Evolutionary conservation across 1,284 basidiomycete genomes (phyloP).

Genomic region (Apiotrichum gracile): DNA sequence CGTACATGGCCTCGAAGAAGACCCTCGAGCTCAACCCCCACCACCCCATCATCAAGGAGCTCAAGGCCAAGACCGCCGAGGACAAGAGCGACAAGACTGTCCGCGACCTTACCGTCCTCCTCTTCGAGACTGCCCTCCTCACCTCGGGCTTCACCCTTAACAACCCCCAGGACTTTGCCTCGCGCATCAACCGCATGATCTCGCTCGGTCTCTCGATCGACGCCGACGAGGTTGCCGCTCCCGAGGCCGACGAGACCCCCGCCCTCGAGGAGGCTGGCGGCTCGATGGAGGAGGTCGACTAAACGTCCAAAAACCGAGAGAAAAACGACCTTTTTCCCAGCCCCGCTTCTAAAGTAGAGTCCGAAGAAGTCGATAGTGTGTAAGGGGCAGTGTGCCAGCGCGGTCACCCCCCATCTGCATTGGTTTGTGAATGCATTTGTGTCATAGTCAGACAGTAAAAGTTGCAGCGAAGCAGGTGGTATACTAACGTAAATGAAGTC

Average conservation of each 20-base stretch:
- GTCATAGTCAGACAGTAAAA: neutral
- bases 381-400: slow-evolving; percentile 11
- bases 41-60: slow-evolving; percentile 90
- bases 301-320: slow-evolving; percentile 6
- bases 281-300: slow-evolving; percentile 52
- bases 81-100: slow-evolving; percentile 99
- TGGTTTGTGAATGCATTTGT: slow-evolving; percentile 11
- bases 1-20: slow-evolving; percentile 99
- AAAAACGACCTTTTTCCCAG: neutral
- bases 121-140: slow-evolving; percentile 92
- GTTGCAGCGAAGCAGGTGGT: too few species aligned
- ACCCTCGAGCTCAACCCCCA: slow-evolving; percentile 94
- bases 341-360: neutral
- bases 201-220: slow-evolving; percentile 57
- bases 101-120: slow-evolving; percentile 86
- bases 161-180: slow-evolving; percentile 89
- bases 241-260: slow-evolving; percentile 34
- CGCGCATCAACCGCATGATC: slow-evolving; percentile 97
- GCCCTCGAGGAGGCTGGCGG: slow-evolving; percentile 45
- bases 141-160: slow-evolving; percentile 94
- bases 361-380: too few species aligned
- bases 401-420: slow-evolving; percentile 8
- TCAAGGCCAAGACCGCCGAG: slow-evolving; percentile 87
- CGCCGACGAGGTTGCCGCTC: slow-evolving; percentile 34
- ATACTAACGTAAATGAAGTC: too few species aligned